Percentiles rank a stretch among this genome's conserved stretches.
These are phyloP conservation scores for Raddia guianensis DNA, from an alignment of 176 grass and related monocot species.

Conservation along the genomic window DNA sequence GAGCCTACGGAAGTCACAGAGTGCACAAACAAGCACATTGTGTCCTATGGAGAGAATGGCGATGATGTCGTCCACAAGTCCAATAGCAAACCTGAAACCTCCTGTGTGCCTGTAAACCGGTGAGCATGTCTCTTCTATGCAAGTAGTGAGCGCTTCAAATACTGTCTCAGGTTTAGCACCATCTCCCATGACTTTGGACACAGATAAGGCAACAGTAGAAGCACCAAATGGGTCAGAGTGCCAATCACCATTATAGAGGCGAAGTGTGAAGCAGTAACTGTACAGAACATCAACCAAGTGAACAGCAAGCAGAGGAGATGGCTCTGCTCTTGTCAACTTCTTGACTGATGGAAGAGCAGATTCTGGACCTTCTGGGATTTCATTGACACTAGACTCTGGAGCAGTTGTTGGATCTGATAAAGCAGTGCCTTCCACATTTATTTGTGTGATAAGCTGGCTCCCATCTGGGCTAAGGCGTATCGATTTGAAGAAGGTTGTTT, in stretches of 20 bases:
- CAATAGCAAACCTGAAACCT: constrained; percentile 70
- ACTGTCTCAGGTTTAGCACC: constrained; percentile 67
- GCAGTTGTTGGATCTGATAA: constrained; percentile 30
- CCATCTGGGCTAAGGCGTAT: constrained; percentile 66
- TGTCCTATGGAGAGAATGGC: constrained; percentile 66
- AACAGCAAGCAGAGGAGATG: constrained; percentile 77
- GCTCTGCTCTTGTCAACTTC: constrained; percentile 62
- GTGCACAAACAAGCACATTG: constrained; percentile 55
- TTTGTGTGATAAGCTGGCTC: constrained; percentile 68
- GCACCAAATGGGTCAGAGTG: constrained; percentile 70
- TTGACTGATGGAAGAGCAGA: constrained; percentile 73
- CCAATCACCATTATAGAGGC: constrained; percentile 94
- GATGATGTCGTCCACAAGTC: constrained; percentile 67
- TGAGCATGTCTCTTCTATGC: constrained; percentile 85
- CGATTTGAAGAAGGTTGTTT: constrained; percentile 61
- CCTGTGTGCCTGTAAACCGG: constrained; percentile 66
- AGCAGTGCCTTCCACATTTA: constrained; percentile 34
- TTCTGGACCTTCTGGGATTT: constrained; percentile 81
- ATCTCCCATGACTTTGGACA: constrained; percentile 75
- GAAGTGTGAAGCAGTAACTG: constrained; percentile 86
- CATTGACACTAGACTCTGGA: constrained; percentile 39
- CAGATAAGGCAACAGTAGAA: constrained; percentile 67
- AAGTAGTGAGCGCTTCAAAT: constrained; percentile 64
- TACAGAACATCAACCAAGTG: constrained; percentile 90
- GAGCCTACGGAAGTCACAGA: constrained; percentile 77